These are phyloP conservation scores for Linum usitatissimum DNA, from an alignment of 345 rosid genomes.

Conservation along the genomic window DNA sequence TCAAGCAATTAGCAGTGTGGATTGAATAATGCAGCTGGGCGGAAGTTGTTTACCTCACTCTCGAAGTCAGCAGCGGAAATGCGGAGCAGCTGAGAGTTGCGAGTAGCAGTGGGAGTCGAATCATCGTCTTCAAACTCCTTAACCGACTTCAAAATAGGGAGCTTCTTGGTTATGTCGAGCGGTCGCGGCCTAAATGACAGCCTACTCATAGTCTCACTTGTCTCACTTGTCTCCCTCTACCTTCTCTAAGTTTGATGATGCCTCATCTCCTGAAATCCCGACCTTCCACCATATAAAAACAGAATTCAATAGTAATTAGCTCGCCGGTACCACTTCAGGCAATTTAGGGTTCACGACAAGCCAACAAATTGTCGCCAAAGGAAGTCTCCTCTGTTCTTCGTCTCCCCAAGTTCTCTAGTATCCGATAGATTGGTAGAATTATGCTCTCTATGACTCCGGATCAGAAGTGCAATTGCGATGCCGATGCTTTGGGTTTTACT, in stretches of 20 bases:
- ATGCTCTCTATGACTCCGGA: neutral
- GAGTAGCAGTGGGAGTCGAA: constrained; percentile 49
- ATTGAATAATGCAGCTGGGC: neutral
- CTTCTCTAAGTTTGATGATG: neutral
- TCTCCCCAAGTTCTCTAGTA: neutral
- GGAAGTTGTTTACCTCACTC: constrained; percentile 26
- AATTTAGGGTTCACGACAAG: neutral
- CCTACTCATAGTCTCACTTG: constrained; percentile 59
- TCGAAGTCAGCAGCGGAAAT: constrained; percentile 41
- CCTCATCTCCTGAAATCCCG: neutral
- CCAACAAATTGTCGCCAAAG: neutral
- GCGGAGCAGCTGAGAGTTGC: constrained; percentile 70
- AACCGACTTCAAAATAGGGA: constrained; percentile 78
- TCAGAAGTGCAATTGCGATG: neutral
- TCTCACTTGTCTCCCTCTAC: constrained; percentile 9
- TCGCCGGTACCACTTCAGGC: neutral
- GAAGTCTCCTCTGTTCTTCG: neutral
- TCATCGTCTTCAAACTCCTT: constrained; percentile 97
- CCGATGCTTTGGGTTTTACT: neutral
- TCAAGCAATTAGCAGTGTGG: neutral
- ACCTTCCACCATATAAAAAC: neutral
- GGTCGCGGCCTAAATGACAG: constrained; percentile 94
- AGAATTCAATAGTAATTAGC: neutral
- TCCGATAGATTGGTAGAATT: neutral
- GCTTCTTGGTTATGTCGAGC: constrained; percentile 88